A percentile compares a stretch with the other conserved stretches of the same genome.
Conservation (phyloP, 139 green algal genomes). For the Zygnema circumcarinatum region DNA sequence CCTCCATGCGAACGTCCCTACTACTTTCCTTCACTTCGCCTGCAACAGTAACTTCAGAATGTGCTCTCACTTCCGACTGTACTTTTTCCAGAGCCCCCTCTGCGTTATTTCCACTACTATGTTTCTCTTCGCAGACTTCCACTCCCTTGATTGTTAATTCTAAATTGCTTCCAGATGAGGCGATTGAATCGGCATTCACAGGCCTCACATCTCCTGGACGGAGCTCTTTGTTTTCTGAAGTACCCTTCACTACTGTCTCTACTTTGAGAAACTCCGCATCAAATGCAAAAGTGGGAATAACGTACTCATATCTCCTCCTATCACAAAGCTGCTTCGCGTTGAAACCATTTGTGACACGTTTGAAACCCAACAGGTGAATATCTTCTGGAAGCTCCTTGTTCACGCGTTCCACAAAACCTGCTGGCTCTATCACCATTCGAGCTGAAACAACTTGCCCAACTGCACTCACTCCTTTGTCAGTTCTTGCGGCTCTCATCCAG, state of each 20-base stretch:
- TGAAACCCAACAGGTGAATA: conserved; percentile 80
- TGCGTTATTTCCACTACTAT: background rate
- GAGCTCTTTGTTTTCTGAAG: background rate
- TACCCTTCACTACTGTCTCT: background rate
- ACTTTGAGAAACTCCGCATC: conserved; percentile 62
- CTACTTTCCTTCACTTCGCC: background rate
- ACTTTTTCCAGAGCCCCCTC: background rate
- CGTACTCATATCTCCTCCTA: conserved; percentile 91
- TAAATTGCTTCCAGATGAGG: background rate
- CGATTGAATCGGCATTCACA: background rate
- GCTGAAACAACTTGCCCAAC: conserved; percentile 68
- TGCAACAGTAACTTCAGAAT: background rate
- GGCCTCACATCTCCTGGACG: background rate
- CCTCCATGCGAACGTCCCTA: background rate
- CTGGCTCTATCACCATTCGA: conserved; percentile 40
- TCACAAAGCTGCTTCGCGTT: conserved; percentile 70
- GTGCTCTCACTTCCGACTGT: background rate
- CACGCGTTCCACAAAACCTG: conserved; percentile 74
- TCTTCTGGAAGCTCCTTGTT: conserved; percentile 73
- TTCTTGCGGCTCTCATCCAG: conserved; percentile 89
- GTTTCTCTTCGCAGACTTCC: background rate
- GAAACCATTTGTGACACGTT: conserved; percentile 86
- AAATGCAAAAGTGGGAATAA: conserved; percentile 87
- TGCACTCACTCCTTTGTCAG: conserved; percentile 96
- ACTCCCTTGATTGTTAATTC: background rate